These are phyloP conservation scores for Phaeotremella fagi DNA, from an alignment of 768 basidiomycete genomes.

Conservation along the genomic window DNA sequence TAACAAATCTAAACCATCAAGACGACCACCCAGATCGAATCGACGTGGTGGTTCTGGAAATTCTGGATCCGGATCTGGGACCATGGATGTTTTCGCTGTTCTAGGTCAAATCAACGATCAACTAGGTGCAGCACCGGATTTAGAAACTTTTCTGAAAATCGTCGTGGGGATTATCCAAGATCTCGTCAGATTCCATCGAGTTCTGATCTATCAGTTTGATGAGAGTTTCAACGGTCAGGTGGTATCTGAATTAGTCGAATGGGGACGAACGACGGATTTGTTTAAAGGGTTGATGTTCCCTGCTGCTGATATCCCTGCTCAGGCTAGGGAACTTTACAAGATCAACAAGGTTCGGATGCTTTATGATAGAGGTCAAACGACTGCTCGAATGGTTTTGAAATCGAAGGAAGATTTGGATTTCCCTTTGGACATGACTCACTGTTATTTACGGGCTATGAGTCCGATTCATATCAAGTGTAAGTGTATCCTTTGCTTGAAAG, in stretches of 20 bases:
- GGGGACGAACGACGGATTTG: constrained; percentile 66
- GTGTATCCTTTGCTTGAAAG: constrained; percentile 26
- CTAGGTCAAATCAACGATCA: constrained; percentile 78
- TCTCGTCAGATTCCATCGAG: constrained; percentile 73
- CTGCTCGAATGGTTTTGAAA: constrained; percentile 67
- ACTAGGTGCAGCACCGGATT: constrained; percentile 60
- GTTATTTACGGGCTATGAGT: constrained; percentile 78
- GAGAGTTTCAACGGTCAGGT: constrained; percentile 72
- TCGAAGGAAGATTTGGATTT: constrained; percentile 60
- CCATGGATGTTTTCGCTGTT: constrained; percentile 76
- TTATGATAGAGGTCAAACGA: constrained; percentile 67
- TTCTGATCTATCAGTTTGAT: constrained; percentile 77
- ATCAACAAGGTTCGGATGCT: constrained; percentile 73
- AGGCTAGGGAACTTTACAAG: constrained; percentile 65
- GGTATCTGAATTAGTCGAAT: constrained; percentile 74
- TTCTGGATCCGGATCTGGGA: constrained; percentile 50
- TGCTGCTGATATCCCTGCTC: constrained; percentile 50
- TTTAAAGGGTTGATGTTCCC: constrained; percentile 53
- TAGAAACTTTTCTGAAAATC: constrained; percentile 67
- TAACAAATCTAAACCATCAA: not conserved
- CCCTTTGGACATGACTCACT: constrained; percentile 78
- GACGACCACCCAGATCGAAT: constrained; percentile 15
- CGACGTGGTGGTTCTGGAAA: constrained; percentile 14
- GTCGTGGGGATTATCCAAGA: constrained; percentile 71
- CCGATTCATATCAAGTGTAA: constrained; percentile 76